phyloP scores from a whole-genome alignment of 345 rosid genomes.

The Melastoma malabathricum region DNA sequence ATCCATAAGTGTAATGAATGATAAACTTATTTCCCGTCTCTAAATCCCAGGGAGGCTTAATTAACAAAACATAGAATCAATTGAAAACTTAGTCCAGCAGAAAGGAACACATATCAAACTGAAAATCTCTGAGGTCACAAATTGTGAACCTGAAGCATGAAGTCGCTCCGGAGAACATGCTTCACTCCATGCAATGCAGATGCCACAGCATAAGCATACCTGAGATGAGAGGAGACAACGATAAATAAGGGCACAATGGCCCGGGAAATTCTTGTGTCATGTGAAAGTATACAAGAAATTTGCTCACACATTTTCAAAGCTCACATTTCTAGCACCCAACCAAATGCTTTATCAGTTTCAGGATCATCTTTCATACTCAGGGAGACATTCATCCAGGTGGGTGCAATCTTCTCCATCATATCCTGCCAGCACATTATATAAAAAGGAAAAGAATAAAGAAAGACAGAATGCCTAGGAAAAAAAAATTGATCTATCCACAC shows the following conservation, averaged over 20 bases:
- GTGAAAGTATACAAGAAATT: constrained; percentile 3
- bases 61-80: constrained; percentile 5
- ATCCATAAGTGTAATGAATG: constrained; percentile 95
- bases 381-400: constrained; percentile 97
- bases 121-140: background rate
- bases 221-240: constrained; percentile 8
- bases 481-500: background rate
- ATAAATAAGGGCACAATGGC: background rate
- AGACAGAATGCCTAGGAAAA: background rate
- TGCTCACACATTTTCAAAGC: constrained; percentile 10
- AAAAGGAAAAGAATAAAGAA: constrained; percentile 9
- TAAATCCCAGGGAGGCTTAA: constrained; percentile 98
- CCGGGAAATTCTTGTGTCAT: background rate
- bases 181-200: constrained; percentile 90
- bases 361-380: constrained; percentile 85
- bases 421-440: constrained; percentile 17
- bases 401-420: constrained; percentile 70
- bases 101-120: background rate
- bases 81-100: background rate
- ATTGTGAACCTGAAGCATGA: constrained; percentile 88
- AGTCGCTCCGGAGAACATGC: constrained; percentile 72
- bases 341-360: constrained; percentile 88
- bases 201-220: constrained; percentile 98
- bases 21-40: constrained; percentile 56
- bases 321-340: constrained; percentile 99